These are phyloP conservation scores for Anethum foeniculum DNA, from an alignment of 140 eudicot species.

Conservation along the genomic window DNA sequence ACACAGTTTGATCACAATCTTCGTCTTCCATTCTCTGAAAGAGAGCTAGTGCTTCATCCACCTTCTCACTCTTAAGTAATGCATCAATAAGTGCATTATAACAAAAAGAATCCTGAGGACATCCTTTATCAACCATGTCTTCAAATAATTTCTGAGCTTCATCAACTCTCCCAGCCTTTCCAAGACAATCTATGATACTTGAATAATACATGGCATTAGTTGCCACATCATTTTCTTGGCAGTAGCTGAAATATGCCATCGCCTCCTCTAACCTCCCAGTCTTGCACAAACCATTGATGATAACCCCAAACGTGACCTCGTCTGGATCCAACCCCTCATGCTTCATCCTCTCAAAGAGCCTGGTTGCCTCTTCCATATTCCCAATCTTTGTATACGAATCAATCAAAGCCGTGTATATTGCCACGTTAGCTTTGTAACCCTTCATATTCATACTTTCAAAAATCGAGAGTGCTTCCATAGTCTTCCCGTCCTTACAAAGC, in stretches of 20 bases:
- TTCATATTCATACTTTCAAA: conserved; percentile 50
- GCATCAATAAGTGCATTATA: conserved; percentile 78
- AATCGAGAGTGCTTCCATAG: conserved; percentile 52
- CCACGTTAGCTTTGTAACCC: conserved; percentile 65
- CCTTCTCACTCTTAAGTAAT: conserved; percentile 44
- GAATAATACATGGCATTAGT: conserved; percentile 62
- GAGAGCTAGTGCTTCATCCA: conserved; percentile 60
- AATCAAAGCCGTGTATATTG: conserved; percentile 78
- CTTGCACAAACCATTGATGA: conserved; percentile 78
- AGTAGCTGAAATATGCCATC: conserved; percentile 40
- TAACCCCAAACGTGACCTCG: conserved; percentile 85
- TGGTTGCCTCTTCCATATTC: conserved; percentile 59
- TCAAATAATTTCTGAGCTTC: conserved; percentile 73
- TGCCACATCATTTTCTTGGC: conserved; percentile 43
- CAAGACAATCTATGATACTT: conserved; percentile 80
- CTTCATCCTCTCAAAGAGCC: conserved; percentile 57
- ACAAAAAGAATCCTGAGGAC: conserved; percentile 81
- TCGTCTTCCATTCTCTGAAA: conserved; percentile 71
- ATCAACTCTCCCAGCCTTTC: conserved; percentile 67
- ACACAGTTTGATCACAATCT: conserved; percentile 86
- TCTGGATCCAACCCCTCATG: conserved; percentile 66
- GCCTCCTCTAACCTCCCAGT: conserved; percentile 75
- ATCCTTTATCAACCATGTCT: conserved; percentile 63
- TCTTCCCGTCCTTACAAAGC: conserved; percentile 82
- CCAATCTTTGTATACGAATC: conserved; percentile 59